A percentile compares a stretch with the other conserved stretches of the same genome.
phyloP scores from a whole-genome alignment of 139 green algal genomes.

The Tetraselmis striata region DNA sequence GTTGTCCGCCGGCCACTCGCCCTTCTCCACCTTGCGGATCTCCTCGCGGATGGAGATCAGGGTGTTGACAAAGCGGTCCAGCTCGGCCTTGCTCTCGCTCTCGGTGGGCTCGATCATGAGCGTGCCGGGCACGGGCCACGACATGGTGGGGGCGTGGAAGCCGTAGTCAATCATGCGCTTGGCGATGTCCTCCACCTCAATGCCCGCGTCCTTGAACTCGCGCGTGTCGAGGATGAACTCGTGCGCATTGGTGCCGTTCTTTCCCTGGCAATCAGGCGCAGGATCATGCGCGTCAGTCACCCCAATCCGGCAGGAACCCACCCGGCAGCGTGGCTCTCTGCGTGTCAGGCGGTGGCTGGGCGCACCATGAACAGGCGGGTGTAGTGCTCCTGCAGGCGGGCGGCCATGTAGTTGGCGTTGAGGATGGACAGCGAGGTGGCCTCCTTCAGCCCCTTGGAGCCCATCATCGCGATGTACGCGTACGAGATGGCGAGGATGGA shows the following conservation, averaged over 20 bases:
- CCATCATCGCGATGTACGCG: slow-evolving; percentile 99
- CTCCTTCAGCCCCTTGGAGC: slow-evolving; percentile 75
- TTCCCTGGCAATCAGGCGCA: slow-evolving; percentile 36
- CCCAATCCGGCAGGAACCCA: no score
- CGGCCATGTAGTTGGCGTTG: slow-evolving; percentile 99
- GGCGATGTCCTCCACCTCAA: slow-evolving; percentile 91
- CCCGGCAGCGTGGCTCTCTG: no score
- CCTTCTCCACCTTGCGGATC: slow-evolving; percentile 13
- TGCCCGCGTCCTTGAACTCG: slow-evolving; percentile 77
- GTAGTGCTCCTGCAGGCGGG: slow-evolving; percentile 75
- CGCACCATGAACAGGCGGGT: slow-evolving; percentile 69
- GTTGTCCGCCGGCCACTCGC: slow-evolving; percentile 46
- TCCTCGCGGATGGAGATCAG: slow-evolving; percentile 90
- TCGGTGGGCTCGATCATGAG: slow-evolving; percentile 99
- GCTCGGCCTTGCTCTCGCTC: slow-evolving; percentile 59
- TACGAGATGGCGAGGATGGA: slow-evolving; percentile 98
- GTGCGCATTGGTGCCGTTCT: slow-evolving; percentile 89
- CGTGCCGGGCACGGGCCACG: slow-evolving; percentile 94
- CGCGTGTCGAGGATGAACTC: slow-evolving; percentile 99
- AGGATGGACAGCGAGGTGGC: slow-evolving; percentile 81
- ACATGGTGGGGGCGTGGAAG: slow-evolving; percentile 99
- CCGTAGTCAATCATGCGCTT: slow-evolving; percentile 99
- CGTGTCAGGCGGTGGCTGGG: background rate
- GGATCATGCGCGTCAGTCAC: no score
- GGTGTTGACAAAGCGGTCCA: slow-evolving; percentile 91